Conservation (phyloP, 257 asterid species). For the Catharanthus roseus region DNA sequence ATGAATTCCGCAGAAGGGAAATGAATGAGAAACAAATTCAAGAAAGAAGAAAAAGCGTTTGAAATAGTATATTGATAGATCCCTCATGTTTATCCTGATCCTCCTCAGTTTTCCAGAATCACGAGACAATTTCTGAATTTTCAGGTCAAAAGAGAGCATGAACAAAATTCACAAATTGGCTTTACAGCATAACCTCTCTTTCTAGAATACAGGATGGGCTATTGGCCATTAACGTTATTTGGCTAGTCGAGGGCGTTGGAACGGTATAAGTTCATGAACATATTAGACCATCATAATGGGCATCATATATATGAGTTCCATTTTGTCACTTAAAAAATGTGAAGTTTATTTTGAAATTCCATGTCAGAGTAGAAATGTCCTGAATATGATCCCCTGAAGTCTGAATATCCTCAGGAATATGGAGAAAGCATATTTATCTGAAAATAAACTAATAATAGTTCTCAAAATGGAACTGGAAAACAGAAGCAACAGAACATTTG, state of each 20-base stretch:
- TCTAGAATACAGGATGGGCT: not conserved
- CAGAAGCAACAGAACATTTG: too few species aligned
- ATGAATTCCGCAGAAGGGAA: too few species aligned
- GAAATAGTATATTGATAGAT: not conserved
- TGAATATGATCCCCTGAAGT: not conserved
- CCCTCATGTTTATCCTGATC: not conserved
- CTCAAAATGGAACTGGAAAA: not conserved
- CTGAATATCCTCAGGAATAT: not conserved
- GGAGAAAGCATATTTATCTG: not conserved
- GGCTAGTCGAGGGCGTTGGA: not conserved
- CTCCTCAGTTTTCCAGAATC: not conserved
- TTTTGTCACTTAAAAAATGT: not conserved
- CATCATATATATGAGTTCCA: not conserved
- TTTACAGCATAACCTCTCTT: not conserved
- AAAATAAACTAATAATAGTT: not conserved
- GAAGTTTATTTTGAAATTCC: not conserved
- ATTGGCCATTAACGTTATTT: not conserved
- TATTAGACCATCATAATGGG: not conserved
- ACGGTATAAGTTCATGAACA: not conserved
- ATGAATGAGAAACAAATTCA: not conserved
- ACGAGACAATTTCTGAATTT: not conserved
- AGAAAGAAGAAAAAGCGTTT: not conserved
- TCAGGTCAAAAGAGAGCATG: too few species aligned
- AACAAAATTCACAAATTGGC: too few species aligned
- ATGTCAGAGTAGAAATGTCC: not conserved